phyloP scores from a whole-genome alignment of 177 flowering plant genomes.

The Vitis hybrid region DNA sequence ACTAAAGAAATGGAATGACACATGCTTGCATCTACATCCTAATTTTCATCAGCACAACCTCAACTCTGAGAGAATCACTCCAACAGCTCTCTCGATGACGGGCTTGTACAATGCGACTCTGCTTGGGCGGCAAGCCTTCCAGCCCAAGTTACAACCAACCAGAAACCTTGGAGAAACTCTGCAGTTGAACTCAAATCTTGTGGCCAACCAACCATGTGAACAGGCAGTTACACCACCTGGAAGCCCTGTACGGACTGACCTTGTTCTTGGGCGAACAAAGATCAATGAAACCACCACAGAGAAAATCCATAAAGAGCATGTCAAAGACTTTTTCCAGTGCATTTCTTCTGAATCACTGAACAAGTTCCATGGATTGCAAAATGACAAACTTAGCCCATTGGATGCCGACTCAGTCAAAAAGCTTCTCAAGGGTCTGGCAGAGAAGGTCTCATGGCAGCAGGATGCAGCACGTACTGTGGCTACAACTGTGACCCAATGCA shows the following conservation, averaged over 20 bases:
- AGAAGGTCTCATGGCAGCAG: conserved; percentile 85
- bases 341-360: conserved; percentile 50
- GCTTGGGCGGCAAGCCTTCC: conserved; percentile 36
- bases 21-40: conserved; percentile 72
- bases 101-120: conserved; percentile 39
- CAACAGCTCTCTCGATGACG: conserved; percentile 33
- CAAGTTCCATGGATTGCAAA: conserved; percentile 30
- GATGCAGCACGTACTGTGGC: conserved; percentile 89
- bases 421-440: conserved; percentile 72
- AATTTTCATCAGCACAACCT: conserved; percentile 38
- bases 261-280: conserved; percentile 66
- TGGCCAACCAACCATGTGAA: conserved; percentile 23
- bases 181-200: conserved; percentile 34
- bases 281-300: conserved; percentile 20
- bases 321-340: conserved; percentile 56
- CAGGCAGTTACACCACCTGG: conserved; percentile 33
- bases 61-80: conserved; percentile 29
- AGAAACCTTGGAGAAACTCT: conserved; percentile 41
- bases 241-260: conserved; percentile 88
- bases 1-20: conserved; percentile 77
- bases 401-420: conserved; percentile 82
- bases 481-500: conserved; percentile 59
- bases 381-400: conserved; percentile 38
- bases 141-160: conserved; percentile 41
- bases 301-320: conserved; percentile 30